phyloP scores from a whole-genome alignment of 2,329 filamentous ascomycete species.

The Fusarium sp. region DNA sequence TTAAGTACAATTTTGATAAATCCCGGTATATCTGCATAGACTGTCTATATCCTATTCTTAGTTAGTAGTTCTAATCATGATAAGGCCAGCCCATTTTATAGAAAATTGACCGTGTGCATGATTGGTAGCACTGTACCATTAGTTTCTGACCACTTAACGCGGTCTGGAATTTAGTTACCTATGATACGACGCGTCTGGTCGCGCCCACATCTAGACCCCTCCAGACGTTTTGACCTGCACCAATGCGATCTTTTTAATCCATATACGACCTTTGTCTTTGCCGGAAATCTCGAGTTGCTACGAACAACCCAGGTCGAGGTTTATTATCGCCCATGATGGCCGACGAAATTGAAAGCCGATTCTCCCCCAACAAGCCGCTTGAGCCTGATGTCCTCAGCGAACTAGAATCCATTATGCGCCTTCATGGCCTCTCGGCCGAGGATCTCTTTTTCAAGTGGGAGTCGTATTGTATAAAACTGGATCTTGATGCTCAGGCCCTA shows the following conservation, averaged over 20 bases:
- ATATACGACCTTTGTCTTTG: background rate
- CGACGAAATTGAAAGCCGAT: slow-evolving; percentile 48
- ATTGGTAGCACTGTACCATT: background rate
- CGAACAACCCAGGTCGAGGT: background rate
- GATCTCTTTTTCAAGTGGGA: slow-evolving; percentile 99
- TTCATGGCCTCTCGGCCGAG: slow-evolving; percentile 83
- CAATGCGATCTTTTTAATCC: slow-evolving; percentile 7
- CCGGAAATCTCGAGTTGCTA: background rate
- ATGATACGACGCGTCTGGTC: slow-evolving; percentile 31
- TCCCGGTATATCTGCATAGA: background rate
- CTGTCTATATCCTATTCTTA: background rate
- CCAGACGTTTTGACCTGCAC: slow-evolving; percentile 23
- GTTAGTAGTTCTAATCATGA: background rate
- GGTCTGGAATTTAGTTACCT: slow-evolving; percentile 22
- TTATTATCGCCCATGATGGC: slow-evolving; percentile 47
- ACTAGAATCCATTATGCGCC: slow-evolving; percentile 83
- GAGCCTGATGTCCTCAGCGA: slow-evolving; percentile 82
- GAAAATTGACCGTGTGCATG: background rate
- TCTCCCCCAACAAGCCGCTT: slow-evolving; percentile 60
- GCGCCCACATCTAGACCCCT: slow-evolving; percentile 32
- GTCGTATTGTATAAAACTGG: slow-evolving; percentile 95
- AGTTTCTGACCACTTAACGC: slow-evolving; percentile 33
- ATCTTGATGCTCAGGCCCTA: slow-evolving; percentile 75
- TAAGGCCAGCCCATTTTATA: background rate
- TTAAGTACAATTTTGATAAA: background rate